Evolutionary conservation across 2,329 filamentous ascomycete species (phyloP), one percentile per base, ranked within the genome.

Genomic region (Xylariaceae sp.): DNA sequence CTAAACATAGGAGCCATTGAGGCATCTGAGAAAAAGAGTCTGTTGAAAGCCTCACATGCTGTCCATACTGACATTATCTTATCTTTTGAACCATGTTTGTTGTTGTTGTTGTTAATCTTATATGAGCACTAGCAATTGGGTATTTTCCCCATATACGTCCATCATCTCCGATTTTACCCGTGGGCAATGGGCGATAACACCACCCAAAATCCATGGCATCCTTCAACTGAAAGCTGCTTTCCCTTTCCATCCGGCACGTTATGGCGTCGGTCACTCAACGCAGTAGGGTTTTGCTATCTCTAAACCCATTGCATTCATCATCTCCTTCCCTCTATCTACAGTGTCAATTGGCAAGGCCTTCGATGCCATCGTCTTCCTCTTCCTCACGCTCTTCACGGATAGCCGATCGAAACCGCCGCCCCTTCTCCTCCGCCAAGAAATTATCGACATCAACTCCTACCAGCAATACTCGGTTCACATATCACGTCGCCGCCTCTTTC

Each of bases 401-500:
- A n/a, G n/a, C n/a, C n/a, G n/a, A n/a, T n/a, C n/a, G n/a, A n/a
- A n/a, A n/a, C n/a, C n/a, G 17, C 37, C 56, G 56, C 21, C 17
- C 50, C 45, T 60, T 61, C 46, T 60, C 60, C 25, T 34, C 20
- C 56, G 47, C 22, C 61, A 56, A 27, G 55, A 53, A 48, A 50
- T n/a, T n/a, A n/a, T n/a, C n/a, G n/a, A n/a, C n/a, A n/a, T n/a
- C n/a, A n/a, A n/a, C n/a, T n/a, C n/a, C n/a, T n/a, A 49, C 21
- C 42, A 44, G 35, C 44, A 17, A 47, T 51, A 47, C 60, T 44
- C 41, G 58, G 21, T 79, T 88, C 60, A 79, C 78, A 42, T 90
- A 88, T 64, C 76, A 85, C 54, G 76, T 88, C 48, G 83, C 86
- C 22, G 85, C 85, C 5, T 87, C 86, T 5, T 90, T 86, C 60